These are phyloP conservation scores for Paspalum notatum DNA, from an alignment of 176 grass and related monocot species.

Conservation along the genomic window DNA sequence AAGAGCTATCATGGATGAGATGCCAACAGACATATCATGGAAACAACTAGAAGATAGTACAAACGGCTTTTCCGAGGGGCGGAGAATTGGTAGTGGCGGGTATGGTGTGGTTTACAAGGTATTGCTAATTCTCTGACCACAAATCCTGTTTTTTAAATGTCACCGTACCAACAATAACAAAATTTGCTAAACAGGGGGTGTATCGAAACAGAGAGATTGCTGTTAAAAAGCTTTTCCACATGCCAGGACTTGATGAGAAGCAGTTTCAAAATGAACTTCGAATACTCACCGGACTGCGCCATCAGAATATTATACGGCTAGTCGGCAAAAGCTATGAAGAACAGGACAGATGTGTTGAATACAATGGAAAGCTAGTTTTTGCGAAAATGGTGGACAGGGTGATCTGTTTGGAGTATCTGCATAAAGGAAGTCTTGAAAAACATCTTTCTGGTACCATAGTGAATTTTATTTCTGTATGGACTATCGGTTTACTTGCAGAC, in stretches of 20 bases:
- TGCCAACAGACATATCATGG: not conserved
- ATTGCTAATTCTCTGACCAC: not conserved
- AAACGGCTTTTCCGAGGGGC: not conserved
- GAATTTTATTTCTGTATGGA: too few species aligned
- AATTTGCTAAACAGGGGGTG: not conserved
- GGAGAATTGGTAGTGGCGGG: not conserved
- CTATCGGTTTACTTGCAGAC: too few species aligned
- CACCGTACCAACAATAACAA: not conserved
- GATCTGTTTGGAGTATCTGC: conserved; percentile 7
- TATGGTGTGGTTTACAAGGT: conserved; percentile 3
- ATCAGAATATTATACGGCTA: not conserved
- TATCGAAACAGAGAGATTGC: not conserved
- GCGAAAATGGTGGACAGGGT: not conserved
- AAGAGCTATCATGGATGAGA: too few species aligned
- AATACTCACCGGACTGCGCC: not conserved
- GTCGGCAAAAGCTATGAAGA: not conserved
- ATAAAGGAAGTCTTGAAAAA: not conserved
- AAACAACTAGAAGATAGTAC: not conserved
- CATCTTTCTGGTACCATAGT: not conserved
- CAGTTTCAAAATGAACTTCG: not conserved
- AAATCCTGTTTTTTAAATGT: not conserved
- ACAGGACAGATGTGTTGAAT: not conserved
- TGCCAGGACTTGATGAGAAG: not conserved
- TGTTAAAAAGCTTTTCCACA: not conserved
- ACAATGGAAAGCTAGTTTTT: not conserved